Evolutionary conservation across 495 filamentous ascomycete species (phyloP).

Genomic region (Aspergillus bridgeri): DNA sequence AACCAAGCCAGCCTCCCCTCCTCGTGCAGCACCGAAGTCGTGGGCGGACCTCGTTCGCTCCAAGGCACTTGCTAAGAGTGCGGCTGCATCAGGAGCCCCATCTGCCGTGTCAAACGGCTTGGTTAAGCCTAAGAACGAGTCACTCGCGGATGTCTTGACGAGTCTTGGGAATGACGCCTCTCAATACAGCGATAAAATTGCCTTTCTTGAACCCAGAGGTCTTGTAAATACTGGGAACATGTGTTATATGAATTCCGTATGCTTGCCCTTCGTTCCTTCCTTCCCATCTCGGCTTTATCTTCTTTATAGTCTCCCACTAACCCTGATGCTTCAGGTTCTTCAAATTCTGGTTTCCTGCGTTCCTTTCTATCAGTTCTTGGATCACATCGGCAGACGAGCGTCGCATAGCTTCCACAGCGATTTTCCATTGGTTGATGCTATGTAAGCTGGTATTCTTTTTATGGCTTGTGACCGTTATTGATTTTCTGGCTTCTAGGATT

Average conservation of each 20-base stretch:
- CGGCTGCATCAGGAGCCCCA: conserved; percentile 21
- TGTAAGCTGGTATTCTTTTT: conserved; percentile 52
- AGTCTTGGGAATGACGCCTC: conserved; percentile 59
- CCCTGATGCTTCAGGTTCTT: conserved; percentile 57
- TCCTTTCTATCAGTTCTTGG: conserved; percentile 92
- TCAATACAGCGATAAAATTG: conserved; percentile 58
- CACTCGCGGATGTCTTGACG: conserved; percentile 68
- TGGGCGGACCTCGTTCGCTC: conserved; percentile 74
- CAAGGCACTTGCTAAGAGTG: conserved; percentile 33
- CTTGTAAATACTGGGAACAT: conserved; percentile 97
- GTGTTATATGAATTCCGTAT: conserved; percentile 99
- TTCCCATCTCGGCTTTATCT: too few species aligned
- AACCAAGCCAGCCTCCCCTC: conserved; percentile 38
- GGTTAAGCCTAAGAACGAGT: conserved; percentile 51
- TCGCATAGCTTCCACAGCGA: conserved; percentile 91
- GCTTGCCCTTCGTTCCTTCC: conserved; percentile 20
- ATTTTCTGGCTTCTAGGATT: conserved; percentile 53
- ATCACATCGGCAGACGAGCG: conserved; percentile 78
- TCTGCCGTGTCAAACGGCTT: conserved; percentile 45
- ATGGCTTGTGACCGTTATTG: not conserved
- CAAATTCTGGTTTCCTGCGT: conserved; percentile 91
- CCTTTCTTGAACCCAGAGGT: conserved; percentile 90
- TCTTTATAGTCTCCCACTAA: not conserved
- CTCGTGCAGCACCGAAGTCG: conserved; percentile 58
- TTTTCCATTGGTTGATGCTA: conserved; percentile 87